These are phyloP conservation scores for Claviceps lovelessii DNA, from an alignment of 2,329 filamentous ascomycete genomes.

Conservation along the genomic window DNA sequence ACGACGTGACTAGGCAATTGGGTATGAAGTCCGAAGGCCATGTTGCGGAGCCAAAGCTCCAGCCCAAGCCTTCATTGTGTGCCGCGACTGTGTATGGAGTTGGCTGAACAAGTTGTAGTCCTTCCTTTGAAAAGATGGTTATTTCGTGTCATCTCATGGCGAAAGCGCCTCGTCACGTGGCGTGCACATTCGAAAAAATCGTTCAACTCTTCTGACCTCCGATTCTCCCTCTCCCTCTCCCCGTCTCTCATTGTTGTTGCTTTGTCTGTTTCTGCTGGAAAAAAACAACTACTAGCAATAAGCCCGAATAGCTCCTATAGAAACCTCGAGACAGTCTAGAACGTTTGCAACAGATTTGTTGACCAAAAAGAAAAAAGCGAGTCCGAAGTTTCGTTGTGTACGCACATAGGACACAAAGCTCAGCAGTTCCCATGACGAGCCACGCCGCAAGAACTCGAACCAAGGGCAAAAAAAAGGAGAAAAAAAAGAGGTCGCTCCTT, in stretches of 20 bases:
- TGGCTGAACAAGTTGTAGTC: not conserved
- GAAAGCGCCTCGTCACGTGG: no score
- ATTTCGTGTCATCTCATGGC: no score
- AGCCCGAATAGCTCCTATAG: not conserved
- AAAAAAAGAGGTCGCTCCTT: no score
- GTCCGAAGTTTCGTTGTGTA: not conserved
- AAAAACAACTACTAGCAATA: not conserved
- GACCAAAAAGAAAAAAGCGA: not conserved
- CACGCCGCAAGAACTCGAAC: not conserved
- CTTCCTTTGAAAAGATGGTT: no score
- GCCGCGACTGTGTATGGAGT: no score
- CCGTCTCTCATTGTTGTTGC: no score
- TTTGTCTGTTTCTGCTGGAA: not conserved
- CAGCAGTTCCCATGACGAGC: not conserved
- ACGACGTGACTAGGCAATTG: not conserved
- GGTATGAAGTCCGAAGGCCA: not conserved
- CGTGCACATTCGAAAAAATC: no score
- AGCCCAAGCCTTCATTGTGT: not conserved
- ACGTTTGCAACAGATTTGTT: not conserved
- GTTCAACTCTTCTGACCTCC: no score
- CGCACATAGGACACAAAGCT: no score
- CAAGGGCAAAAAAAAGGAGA: not conserved
- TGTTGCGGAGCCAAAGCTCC: not conserved
- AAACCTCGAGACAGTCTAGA: not conserved
- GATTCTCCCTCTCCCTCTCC: no score